These are phyloP conservation scores for Entophlyctis luteolus DNA, from an alignment of 192 early-diverging fungal genomes.

Conservation along the genomic window DNA sequence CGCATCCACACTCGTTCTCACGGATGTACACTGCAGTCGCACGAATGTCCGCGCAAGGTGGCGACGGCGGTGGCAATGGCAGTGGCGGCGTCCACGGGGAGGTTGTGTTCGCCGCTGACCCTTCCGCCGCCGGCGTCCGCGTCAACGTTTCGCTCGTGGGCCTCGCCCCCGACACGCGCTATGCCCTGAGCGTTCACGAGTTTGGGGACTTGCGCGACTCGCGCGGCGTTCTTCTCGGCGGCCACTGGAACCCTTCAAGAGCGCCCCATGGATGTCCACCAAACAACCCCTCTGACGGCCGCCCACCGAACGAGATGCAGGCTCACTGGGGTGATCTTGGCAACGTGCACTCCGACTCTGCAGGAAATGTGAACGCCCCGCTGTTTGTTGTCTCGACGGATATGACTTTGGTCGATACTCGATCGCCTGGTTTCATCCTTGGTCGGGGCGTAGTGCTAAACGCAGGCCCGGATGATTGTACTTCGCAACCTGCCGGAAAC, in stretches of 20 bases:
- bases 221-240: neutral
- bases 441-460: slow-evolving; percentile 26
- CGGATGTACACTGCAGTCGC: neutral
- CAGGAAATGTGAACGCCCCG: neutral
- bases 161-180: slow-evolving; percentile 8
- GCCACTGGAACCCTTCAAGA: slow-evolving; percentile 29
- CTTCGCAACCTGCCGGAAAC: slow-evolving; percentile 28
- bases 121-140: neutral
- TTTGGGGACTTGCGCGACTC: slow-evolving; percentile 20
- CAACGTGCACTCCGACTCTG: slow-evolving; percentile 20
- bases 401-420: neutral
- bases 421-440: neutral
- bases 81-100: neutral
- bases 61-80: no score
- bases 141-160: slow-evolving; percentile 5
- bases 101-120: no score
- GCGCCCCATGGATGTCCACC: slow-evolving; percentile 15
- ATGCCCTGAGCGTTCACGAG: slow-evolving; percentile 29
- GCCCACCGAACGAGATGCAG: neutral
- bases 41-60: no score
- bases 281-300: neutral
- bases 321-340: slow-evolving; percentile 28
- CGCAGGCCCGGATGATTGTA: slow-evolving; percentile 27
- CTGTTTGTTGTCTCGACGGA: neutral
- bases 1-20: no score